Evolutionary conservation across 768 basidiomycete species (phyloP).

Genomic region (Calocybe cyanea): DNA sequence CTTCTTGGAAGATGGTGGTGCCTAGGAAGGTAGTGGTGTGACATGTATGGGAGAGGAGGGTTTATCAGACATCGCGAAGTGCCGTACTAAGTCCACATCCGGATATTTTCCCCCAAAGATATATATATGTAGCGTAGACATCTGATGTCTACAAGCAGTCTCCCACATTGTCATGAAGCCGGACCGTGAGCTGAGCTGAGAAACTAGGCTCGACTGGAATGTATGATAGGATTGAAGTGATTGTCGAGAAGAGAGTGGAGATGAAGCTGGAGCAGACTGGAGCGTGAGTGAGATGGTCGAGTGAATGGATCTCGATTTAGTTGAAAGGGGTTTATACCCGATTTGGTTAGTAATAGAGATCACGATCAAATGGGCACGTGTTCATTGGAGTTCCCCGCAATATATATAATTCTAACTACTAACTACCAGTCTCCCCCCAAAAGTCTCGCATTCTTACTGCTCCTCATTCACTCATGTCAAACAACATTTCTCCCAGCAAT

Average conservation of each 20-base stretch:
- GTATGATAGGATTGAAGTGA: too few relatives aligned
- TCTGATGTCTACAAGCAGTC: conserved; percentile 8
- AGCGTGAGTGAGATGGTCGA: too few relatives aligned
- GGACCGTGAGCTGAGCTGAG: too few relatives aligned
- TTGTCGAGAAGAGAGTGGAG: too few relatives aligned
- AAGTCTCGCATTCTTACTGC: conserved; percentile 12
- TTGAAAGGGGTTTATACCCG: too few relatives aligned
- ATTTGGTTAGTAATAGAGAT: too few relatives aligned
- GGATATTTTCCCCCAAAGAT: too few relatives aligned
- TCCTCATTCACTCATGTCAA: conserved; percentile 16
- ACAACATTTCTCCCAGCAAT: conserved; percentile 23
- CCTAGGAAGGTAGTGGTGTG: conserved; percentile 6
- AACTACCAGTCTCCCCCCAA: conserved; percentile 5
- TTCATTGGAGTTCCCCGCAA: conserved; percentile 10
- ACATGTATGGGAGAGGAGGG: conserved; percentile 4
- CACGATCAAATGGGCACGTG: conserved; percentile 14
- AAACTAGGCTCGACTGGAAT: too few relatives aligned
- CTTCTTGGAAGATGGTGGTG: conserved; percentile 4
- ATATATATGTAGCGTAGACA: conserved; percentile 7
- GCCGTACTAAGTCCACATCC: not conserved
- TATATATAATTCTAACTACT: conserved; percentile 21
- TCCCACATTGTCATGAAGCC: too few relatives aligned
- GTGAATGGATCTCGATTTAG: too few relatives aligned
- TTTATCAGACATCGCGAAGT: not conserved
- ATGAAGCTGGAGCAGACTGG: too few relatives aligned